These are phyloP conservation scores for Mycena vitilis DNA, from an alignment of 768 basidiomycete species.

Conservation along the genomic window DNA sequence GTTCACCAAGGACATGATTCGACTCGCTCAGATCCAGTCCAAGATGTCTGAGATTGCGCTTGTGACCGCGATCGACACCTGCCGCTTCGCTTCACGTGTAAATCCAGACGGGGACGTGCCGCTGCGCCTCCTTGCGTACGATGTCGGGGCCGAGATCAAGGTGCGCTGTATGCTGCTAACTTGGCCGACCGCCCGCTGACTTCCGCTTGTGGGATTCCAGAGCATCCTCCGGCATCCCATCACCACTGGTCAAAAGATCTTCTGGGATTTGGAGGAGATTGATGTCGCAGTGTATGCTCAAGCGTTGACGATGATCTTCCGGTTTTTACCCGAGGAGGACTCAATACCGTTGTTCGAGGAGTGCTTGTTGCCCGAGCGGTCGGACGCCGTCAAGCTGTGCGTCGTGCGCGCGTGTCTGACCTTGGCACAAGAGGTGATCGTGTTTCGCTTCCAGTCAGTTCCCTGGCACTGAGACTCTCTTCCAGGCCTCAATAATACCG, in stretches of 20 bases:
- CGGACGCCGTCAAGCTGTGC: conserved; percentile 83
- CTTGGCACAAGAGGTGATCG: conserved; percentile 70
- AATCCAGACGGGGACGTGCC: conserved; percentile 67
- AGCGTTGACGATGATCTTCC: conserved; percentile 77
- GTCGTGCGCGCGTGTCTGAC: conserved; percentile 81
- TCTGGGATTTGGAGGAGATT: conserved; percentile 82
- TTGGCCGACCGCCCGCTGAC: conserved; percentile 4
- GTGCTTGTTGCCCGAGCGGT: conserved; percentile 81
- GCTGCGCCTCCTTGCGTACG: conserved; percentile 71
- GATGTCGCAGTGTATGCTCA: conserved; percentile 85
- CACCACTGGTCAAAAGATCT: conserved; percentile 62
- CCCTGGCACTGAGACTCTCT: not conserved
- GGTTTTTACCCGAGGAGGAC: conserved; percentile 75
- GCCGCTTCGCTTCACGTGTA: conserved; percentile 73
- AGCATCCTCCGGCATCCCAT: conserved; percentile 46
- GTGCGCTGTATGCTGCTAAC: conserved; percentile 49
- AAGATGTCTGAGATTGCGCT: conserved; percentile 76
- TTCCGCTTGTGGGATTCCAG: conserved; percentile 32
- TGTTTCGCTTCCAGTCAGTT: not conserved
- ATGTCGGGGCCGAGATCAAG: conserved; percentile 86
- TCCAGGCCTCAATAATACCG: conserved; percentile 62
- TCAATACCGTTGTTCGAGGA: conserved; percentile 67
- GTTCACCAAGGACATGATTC: conserved; percentile 72
- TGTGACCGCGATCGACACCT: conserved; percentile 81
- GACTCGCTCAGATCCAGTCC: conserved; percentile 63